Base-by-base conservation (phyloP, 2,329 filamentous ascomycete genomes). In the Curvularia verruculosa region DNA sequence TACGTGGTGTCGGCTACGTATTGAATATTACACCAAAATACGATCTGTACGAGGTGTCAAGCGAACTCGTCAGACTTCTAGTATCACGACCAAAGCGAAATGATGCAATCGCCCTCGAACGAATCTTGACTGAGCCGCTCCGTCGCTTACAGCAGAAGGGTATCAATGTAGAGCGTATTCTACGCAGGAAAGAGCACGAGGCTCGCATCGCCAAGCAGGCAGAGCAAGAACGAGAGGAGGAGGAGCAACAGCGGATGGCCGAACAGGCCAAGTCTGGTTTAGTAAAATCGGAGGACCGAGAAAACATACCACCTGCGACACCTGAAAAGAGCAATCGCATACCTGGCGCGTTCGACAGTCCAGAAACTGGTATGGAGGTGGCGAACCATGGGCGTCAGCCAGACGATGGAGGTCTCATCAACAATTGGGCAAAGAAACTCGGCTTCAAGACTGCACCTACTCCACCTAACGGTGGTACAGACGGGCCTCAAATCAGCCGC, bases 131-230 rank as follows among this genome's bases (percentile, higher is more conserved):
- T 56, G 87, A 95, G 8, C 91, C 94, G 66, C 82, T 99, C 23
- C 85, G 90, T 45, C 88, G 93, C 49, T 80, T 99, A 39, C 88
- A 91, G 67, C 87, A 88, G 58, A 91, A 95, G 62, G 95, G 95
- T 1, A 98, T 97, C 81, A 98, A 99, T 65, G 95, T 99, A 37
- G 92, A 97, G 70, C 89, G 95, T 48, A 98, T 99, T 60, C 82
- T 99, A 21, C 87, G 91, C 36, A 89, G 89, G 52, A 96, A 96
- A 78, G 92, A 90, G 19, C 90, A 91, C 2, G 92, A 98, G 75
- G 91, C 91, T 5, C 86, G 91, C 50, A 87, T 98, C 63, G 92
- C 92, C 0, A 93, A 97, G 70, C 87, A 89, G 69, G 88, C 88
- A 69, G 91, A 96, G 70, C 85, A 89, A 63, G 85, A 86, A 69